A percentile compares a stretch with the other conserved stretches of the same genome.
Conservation (phyloP, 148 eudicot species). For the Salicornia ramosissima region DNA sequence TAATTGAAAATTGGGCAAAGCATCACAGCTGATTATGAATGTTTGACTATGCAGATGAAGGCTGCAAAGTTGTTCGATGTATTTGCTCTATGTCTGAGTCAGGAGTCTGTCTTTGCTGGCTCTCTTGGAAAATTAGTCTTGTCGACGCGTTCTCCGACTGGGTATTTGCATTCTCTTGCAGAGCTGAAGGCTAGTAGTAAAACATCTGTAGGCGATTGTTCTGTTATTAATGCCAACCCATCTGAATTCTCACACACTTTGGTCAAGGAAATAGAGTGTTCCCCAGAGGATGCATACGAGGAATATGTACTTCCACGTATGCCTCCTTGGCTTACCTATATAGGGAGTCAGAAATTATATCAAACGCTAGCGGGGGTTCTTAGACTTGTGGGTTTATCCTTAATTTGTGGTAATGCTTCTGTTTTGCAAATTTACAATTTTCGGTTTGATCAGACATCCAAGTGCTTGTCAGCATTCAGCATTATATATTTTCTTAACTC, state of each 20-base stretch:
- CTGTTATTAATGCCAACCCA: slow-evolving; percentile 23
- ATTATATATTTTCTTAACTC: slow-evolving; percentile 4
- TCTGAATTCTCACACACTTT: slow-evolving; percentile 30
- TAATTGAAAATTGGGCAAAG: neutral
- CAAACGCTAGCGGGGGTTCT: slow-evolving; percentile 71
- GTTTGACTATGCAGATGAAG: slow-evolving; percentile 46
- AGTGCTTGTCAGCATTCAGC: slow-evolving; percentile 9
- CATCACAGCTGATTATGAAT: slow-evolving; percentile 9
- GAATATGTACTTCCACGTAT: slow-evolving; percentile 71
- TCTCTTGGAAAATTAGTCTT: slow-evolving; percentile 62
- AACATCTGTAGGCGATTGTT: slow-evolving; percentile 22
- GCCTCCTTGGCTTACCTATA: slow-evolving; percentile 89
- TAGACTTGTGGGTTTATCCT: slow-evolving; percentile 69
- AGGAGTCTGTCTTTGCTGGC: slow-evolving; percentile 82
- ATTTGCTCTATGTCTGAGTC: slow-evolving; percentile 72
- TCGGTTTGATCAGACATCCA: slow-evolving; percentile 1
- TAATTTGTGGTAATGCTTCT: slow-evolving; percentile 52
- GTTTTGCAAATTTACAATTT: neutral
- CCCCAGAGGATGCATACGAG: slow-evolving; percentile 25
- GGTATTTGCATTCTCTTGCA: slow-evolving; percentile 77
- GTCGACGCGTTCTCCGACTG: slow-evolving; percentile 51
- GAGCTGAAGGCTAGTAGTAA: slow-evolving; percentile 52
- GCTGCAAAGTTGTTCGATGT: slow-evolving; percentile 76
- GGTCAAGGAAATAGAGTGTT: slow-evolving; percentile 28
- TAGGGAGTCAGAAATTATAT: slow-evolving; percentile 71